Evolutionary conservation across 148 eudicot genomes (phyloP), one percentile per base, ranked within the genome.

Genomic region (Vaccinium macrocarpon): DNA sequence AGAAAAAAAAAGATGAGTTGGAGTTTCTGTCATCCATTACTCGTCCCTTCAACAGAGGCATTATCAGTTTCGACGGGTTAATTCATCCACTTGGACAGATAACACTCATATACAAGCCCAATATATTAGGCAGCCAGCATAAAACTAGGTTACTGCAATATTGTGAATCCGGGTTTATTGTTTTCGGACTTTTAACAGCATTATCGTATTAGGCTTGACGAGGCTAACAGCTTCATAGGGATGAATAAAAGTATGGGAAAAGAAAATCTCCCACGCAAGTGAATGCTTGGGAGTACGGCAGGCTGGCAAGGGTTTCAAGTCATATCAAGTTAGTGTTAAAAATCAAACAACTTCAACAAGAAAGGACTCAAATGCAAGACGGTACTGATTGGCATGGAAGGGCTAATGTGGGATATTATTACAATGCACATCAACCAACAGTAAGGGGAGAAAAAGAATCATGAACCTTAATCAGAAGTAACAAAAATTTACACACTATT

Each of bases 251-350:
- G 18, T 55, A 3, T 55, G 16, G 16, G 57, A 53, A 53, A 53
- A 53, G 57, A 55, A 55, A 15, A 55, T 55, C 18, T 55, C 18
- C 3, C 57, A 55, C 12, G 57, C 57, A 55, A 68, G 18, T 14
- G 18, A 12, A 68, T 68, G 8, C 42, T 68, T 66, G 72, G 35
- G 42, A 68, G 73, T 68, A 68, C 18, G 73, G 42, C 73, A 76
- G 55, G 51, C 76, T 71, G 48, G 76, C 49, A 71, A 35, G 76
- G 76, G 4, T 71, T 71, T 27, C 42, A 71, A 72, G 76, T 10
- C 49, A 16, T 35, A 18, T 6, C 76, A 72, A 6, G n/a, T 49
- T 13, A 29, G 49, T 72, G 76, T 18, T 32, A 72, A 72, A 16
- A 72, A 72, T 15, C 50, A 72, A 35, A 35, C n/a, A 35, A 72